Conservation (phyloP, 1,284 basidiomycete genomes). For the Cutaneotrichosporon spelunceum region DNA sequence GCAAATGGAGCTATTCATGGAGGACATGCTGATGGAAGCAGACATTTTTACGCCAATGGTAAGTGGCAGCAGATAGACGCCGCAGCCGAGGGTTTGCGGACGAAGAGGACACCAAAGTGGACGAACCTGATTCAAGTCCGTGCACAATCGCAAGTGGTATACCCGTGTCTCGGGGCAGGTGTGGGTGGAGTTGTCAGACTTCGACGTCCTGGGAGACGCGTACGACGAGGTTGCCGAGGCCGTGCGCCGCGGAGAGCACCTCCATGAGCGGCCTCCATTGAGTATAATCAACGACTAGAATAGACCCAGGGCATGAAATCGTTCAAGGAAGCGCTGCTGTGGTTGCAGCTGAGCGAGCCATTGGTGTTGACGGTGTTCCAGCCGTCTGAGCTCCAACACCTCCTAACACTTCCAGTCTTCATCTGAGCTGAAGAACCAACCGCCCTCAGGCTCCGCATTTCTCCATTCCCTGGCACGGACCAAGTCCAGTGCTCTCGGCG, state of each 20-base stretch:
- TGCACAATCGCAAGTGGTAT: conserved; percentile 68
- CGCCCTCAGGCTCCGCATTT: background rate
- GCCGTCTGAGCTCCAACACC: no score
- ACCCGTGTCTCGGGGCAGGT: conserved; percentile 67
- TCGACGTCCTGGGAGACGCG: conserved; percentile 38
- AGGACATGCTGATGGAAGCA: conserved; percentile 30
- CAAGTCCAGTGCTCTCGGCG: background rate
- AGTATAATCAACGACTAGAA: background rate
- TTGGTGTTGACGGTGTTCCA: no score
- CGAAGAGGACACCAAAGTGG: background rate
- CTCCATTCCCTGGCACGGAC: background rate
- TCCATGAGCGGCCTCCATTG: background rate
- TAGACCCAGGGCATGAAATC: background rate
- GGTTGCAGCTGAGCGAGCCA: no score
- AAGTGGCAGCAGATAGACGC: conserved; percentile 9
- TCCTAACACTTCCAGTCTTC: no score
- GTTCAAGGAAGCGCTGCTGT: no score
- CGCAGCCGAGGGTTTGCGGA: background rate
- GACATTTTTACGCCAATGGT: conserved; percentile 38
- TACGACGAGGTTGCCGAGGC: conserved; percentile 36
- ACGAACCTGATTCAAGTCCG: conserved; percentile 28
- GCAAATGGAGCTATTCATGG: conserved; percentile 31
- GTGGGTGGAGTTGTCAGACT: conserved; percentile 58
- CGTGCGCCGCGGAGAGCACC: conserved; percentile 20
- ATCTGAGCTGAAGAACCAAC: background rate